Evolutionary conservation across 1,284 basidiomycete genomes (phyloP), one percentile per base, ranked within the genome.

Genomic region (Flammula alnicola): DNA sequence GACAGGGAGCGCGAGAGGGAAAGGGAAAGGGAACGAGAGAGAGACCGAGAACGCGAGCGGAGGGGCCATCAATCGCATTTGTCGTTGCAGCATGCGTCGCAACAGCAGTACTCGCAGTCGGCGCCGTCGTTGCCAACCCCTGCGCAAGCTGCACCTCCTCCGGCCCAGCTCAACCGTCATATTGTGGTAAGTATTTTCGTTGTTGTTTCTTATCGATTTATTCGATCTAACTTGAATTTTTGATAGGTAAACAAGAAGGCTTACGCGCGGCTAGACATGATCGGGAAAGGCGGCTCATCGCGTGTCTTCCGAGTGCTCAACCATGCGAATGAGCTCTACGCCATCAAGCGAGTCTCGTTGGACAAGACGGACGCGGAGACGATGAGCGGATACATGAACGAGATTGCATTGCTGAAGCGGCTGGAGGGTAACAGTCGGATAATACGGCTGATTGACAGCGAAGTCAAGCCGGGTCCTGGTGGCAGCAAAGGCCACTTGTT

Each of bases 221-320:
- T 6, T 25, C 31, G 16, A 44, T 30, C 36, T 14, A 41, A 22
- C 16, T 55, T 26, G 27, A 38, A 27, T n/a, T 17, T 14, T 29
- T 2, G 9, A 11, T 44, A 83, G 84, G 86, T 94, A 22, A 96
- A 96, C 71, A 89, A 85, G 62, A 86, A 84, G 60, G 69, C 78
- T 0, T 97, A 96, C 58, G 84, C 86, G 17, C 84, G 92, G 1
- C 77, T 95, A 1, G 92, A 95, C 56, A 74, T 93, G 66, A 85
- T 98, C 46, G 95, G 95, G 31, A 91, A 88, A 63, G 95, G 95
- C 31, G 95, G 95, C 0, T 90, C 93, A 7, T 96, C 93, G n/a
- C 88, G 91, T 44, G 95, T 97, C 16, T 97, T 88, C 68, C 88
- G 92, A 22, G 93, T 95, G 9, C 79, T 95, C 63, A 89, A 83